Evolutionary conservation across 2,329 filamentous ascomycete genomes (phyloP).

Genomic region (Paraconiothyrium sp.): DNA sequence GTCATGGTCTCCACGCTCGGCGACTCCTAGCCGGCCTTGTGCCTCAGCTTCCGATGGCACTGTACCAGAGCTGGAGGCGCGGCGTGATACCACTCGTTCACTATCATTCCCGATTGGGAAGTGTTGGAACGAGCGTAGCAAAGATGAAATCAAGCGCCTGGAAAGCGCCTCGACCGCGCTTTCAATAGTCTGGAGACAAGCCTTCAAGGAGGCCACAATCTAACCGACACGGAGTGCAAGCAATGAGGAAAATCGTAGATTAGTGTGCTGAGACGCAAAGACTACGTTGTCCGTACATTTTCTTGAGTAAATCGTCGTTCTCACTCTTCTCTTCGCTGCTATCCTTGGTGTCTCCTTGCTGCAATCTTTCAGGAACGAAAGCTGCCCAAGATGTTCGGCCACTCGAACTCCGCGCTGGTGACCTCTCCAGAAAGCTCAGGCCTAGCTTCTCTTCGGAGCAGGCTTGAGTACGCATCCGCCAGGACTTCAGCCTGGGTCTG

Average conservation of each 20-base stretch:
- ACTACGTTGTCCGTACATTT: not conserved
- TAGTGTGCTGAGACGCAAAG: not conserved
- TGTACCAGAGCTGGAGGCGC: not conserved
- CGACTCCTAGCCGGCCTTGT: not conserved
- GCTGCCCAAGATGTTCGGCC: slow-evolving; percentile 2
- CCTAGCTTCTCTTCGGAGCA: not conserved
- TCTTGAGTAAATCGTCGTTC: not conserved
- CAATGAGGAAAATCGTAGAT: not conserved
- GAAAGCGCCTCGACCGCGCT: not conserved
- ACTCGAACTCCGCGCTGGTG: not conserved
- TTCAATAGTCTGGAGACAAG: slow-evolving; percentile 1
- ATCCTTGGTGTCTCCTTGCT: not conserved
- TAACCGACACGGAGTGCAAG: not conserved
- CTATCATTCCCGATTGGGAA: not conserved
- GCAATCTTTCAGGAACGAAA: not conserved
- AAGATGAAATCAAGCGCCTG: not conserved
- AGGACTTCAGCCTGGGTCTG: slow-evolving; percentile 30
- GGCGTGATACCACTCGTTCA: not conserved
- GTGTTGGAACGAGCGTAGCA: not conserved
- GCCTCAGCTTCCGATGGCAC: not conserved
- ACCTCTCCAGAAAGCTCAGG: not conserved
- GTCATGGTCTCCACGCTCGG: not conserved
- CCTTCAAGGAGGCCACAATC: not conserved
- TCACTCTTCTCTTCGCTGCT: not conserved
- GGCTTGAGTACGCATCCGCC: slow-evolving; percentile 15